phyloP scores from a whole-genome alignment of 2,329 filamentous ascomycete genomes.

The Colletotrichum liriopes region DNA sequence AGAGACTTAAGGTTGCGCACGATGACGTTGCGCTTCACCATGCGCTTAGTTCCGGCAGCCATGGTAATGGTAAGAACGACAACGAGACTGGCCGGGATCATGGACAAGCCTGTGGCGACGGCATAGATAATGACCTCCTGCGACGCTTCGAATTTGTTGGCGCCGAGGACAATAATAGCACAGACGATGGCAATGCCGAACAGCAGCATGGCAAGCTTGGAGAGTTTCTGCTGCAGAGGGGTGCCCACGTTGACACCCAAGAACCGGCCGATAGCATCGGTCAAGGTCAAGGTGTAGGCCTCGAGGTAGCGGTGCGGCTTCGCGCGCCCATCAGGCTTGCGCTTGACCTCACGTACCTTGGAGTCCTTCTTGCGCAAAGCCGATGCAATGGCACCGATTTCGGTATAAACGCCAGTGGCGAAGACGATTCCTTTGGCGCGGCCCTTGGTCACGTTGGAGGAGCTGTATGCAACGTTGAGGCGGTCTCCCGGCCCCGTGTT shows the following conservation, averaged over 20 bases:
- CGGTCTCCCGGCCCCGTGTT: conserved; percentile 73
- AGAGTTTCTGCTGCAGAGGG: conserved; percentile 78
- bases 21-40: conserved; percentile 68
- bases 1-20: conserved; percentile 67
- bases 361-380: conserved; percentile 65
- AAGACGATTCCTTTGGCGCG: conserved; percentile 73
- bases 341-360: conserved; percentile 66
- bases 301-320: conserved; percentile 67
- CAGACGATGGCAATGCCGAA: conserved; percentile 78
- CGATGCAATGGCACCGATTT: conserved; percentile 75
- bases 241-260: conserved; percentile 79
- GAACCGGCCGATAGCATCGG: conserved; percentile 74
- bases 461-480: conserved; percentile 75
- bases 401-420: conserved; percentile 73
- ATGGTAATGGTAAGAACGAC: conserved; percentile 74
- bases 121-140: conserved; percentile 73
- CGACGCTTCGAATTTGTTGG: conserved; percentile 70
- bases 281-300: conserved; percentile 64
- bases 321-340: conserved; percentile 66
- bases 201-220: conserved; percentile 76
- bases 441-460: conserved; percentile 74
- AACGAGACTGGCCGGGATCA: conserved; percentile 66
- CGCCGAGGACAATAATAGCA: conserved; percentile 78
- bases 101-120: conserved; percentile 63
- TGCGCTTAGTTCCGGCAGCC: conserved; percentile 67